phyloP scores from a whole-genome alignment of 768 basidiomycete genomes.

The Collybia mongolica region DNA sequence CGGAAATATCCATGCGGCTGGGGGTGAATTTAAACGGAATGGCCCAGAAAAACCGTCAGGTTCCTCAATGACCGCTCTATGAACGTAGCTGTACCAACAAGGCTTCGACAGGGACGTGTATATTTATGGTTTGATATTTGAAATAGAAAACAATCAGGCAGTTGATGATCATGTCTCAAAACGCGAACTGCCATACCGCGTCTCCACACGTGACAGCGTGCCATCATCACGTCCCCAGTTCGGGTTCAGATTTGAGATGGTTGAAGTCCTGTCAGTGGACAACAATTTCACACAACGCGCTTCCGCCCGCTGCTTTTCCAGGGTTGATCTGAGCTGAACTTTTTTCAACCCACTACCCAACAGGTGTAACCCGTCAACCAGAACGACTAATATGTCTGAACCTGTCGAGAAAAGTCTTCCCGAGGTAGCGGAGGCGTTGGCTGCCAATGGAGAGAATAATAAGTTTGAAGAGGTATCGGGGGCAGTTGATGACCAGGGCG shows the following conservation, averaged over 20 bases:
- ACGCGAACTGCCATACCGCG: constrained; percentile 6
- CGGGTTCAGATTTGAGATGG: constrained; percentile 12
- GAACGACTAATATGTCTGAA: constrained; percentile 13
- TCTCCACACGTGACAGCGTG: constrained; percentile 14
- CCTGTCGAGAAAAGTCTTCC: constrained; percentile 10
- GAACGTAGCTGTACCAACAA: no score
- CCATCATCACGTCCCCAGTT: constrained; percentile 11
- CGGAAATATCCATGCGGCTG: no score
- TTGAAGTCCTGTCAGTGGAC: constrained; percentile 14
- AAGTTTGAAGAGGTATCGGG: background rate
- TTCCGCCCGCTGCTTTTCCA: constrained; percentile 8
- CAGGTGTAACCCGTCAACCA: background rate
- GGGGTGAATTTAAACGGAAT: no score
- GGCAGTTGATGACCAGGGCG: constrained; percentile 13
- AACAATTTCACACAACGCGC: constrained; percentile 16
- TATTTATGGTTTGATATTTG: no score
- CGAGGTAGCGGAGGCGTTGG: constrained; percentile 11
- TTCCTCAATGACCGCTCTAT: no score
- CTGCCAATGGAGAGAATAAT: constrained; percentile 8
- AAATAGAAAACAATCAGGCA: background rate
- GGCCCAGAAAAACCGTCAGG: no score
- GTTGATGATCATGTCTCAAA: constrained; percentile 3
- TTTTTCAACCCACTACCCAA: background rate
- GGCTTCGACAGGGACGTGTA: no score
- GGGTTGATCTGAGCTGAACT: constrained; percentile 3